These are phyloP conservation scores for Canavalia ensiformis DNA, from an alignment of 306 rosid genomes.

Conservation along the genomic window DNA sequence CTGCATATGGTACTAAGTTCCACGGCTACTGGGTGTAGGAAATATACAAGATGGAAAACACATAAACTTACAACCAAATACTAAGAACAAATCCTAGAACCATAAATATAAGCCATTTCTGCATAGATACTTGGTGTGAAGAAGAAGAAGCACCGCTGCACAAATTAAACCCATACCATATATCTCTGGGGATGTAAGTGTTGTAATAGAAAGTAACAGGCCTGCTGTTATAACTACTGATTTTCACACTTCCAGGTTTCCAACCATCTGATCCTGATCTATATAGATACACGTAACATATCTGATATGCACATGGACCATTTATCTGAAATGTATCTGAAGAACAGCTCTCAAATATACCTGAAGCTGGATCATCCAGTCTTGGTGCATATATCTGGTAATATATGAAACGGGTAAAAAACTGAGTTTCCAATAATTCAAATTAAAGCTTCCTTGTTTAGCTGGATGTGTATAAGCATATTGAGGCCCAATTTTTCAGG, in stretches of 20 bases:
- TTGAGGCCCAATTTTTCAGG: background rate
- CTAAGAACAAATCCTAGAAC: constrained; percentile 53
- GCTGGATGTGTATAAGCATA: background rate
- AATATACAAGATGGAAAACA: constrained; percentile 1
- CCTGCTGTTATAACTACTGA: constrained; percentile 62
- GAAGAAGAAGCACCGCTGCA: constrained; percentile 72
- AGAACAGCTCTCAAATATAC: constrained; percentile 57
- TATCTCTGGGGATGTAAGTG: constrained; percentile 68
- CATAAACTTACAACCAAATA: constrained; percentile 54
- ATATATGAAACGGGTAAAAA: constrained; percentile 12
- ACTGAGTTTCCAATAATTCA: constrained; percentile 32
- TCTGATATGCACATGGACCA: constrained; percentile 64
- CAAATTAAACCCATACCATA: constrained; percentile 82
- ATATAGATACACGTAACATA: constrained; percentile 77
- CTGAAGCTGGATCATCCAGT: constrained; percentile 61
- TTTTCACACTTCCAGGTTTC: constrained; percentile 79
- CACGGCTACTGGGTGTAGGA: constrained; percentile 26
- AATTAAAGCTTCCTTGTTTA: background rate
- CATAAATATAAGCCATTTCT: constrained; percentile 46
- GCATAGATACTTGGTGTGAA: constrained; percentile 44
- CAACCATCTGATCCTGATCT: constrained; percentile 80
- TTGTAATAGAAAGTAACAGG: constrained; percentile 75
- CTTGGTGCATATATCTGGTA: constrained; percentile 58
- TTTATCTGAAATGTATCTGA: constrained; percentile 59
- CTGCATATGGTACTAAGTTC: constrained; percentile 23